Evolutionary conservation across 805 yeast genomes (phyloP).

Genomic region (Yamadazyma nakazawae): DNA sequence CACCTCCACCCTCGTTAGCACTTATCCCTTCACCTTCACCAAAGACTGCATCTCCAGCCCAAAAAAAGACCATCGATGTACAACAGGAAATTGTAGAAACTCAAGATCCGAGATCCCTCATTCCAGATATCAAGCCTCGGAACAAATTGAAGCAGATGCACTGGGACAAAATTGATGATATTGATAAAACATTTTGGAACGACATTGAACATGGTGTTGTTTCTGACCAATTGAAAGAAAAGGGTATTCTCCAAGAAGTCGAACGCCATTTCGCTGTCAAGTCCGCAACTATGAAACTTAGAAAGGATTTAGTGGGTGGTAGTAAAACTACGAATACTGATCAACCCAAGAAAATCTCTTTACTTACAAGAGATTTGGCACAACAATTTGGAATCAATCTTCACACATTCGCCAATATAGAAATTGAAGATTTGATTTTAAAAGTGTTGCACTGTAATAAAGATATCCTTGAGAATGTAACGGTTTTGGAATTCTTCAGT

Average conservation of each 20-base stretch:
- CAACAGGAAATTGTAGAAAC: not conserved
- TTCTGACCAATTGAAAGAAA: slow-evolving; percentile 61
- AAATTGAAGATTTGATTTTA: slow-evolving; percentile 65
- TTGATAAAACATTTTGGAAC: slow-evolving; percentile 86
- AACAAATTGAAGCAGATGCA: slow-evolving; percentile 88
- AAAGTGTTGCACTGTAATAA: slow-evolving; percentile 74
- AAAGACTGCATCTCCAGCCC: not conserved
- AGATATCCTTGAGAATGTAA: slow-evolving; percentile 63
- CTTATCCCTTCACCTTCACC: not conserved
- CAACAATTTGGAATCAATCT: slow-evolving; percentile 95
- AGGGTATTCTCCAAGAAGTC: slow-evolving; percentile 80
- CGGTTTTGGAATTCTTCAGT: slow-evolving; percentile 80
- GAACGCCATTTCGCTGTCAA: slow-evolving; percentile 87
- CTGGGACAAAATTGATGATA: slow-evolving; percentile 89
- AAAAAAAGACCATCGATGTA: not conserved
- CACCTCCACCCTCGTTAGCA: slow-evolving; percentile 16
- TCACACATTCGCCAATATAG: slow-evolving; percentile 63
- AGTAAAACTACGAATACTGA: not conserved
- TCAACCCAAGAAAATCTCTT: slow-evolving; percentile 50
- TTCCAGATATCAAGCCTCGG: slow-evolving; percentile 50
- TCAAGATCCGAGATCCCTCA: slow-evolving; percentile 7
- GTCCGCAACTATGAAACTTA: slow-evolving; percentile 42
- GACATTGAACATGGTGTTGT: slow-evolving; percentile 55
- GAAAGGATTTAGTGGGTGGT: slow-evolving; percentile 24
- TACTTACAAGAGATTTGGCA: slow-evolving; percentile 78